These are phyloP conservation scores for Stagonosporopsis tanaceti DNA, from an alignment of 2,329 filamentous ascomycete genomes.

Conservation along the genomic window DNA sequence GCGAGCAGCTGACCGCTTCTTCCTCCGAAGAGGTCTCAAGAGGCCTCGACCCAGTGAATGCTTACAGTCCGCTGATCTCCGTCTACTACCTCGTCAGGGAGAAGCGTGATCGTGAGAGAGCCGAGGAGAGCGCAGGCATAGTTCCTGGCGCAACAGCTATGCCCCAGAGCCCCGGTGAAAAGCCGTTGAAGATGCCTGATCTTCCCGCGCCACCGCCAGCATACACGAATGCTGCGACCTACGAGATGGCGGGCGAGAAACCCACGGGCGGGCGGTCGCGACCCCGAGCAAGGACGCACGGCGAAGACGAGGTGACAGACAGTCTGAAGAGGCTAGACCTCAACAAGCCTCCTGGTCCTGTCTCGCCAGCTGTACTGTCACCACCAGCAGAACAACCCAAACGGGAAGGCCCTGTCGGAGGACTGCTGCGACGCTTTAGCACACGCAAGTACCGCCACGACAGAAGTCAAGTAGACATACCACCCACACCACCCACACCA, in stretches of 20 bases:
- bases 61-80: conserved; percentile 89
- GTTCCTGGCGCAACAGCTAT: conserved; percentile 66
- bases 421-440: conserved; percentile 87
- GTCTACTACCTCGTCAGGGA: conserved; percentile 97
- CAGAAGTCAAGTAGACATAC: conserved; percentile 61
- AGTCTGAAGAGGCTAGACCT: conserved; percentile 72
- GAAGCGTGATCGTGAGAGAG: conserved; percentile 82
- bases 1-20: conserved; percentile 83
- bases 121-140: conserved; percentile 67
- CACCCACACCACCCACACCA: conserved; percentile 73
- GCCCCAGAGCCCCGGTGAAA: conserved; percentile 64
- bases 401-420: conserved; percentile 87
- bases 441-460: conserved; percentile 74
- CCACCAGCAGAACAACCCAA: conserved; percentile 66
- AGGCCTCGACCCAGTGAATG: conserved; percentile 88
- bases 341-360: conserved; percentile 56
- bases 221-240: conserved; percentile 83
- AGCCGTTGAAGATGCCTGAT: conserved; percentile 71
- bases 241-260: conserved; percentile 89
- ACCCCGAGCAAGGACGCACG: conserved; percentile 88
- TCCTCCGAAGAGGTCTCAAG: conserved; percentile 85
- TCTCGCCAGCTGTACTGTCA: conserved; percentile 61
- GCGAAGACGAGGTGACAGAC: conserved; percentile 88
- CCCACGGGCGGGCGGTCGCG: conserved; percentile 83
- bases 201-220: conserved; percentile 83